Conservation (phyloP, 179 eudicot species). For the Beta corolliflora region DNA sequence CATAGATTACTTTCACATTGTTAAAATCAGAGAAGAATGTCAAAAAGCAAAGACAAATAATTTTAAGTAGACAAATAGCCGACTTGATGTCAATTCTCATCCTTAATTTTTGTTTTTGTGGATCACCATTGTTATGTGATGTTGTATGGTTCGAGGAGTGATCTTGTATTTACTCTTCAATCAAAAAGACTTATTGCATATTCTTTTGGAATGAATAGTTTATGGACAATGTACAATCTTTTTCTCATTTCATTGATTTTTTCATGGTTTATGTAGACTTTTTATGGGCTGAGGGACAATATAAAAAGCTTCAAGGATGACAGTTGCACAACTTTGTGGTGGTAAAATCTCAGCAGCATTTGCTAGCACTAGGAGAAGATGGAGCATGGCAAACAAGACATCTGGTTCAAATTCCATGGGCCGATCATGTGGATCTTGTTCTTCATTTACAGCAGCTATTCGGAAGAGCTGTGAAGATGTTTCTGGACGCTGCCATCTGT, state of each 20-base stretch:
- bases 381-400: constrained; percentile 31
- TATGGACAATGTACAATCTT: neutral
- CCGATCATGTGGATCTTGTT: constrained; percentile 21
- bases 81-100: no score
- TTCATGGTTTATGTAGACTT: constrained; percentile 17
- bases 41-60: no score
- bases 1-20: no score
- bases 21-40: no score
- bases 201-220: neutral
- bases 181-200: neutral
- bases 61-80: no score
- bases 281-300: neutral
- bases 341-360: constrained; percentile 31
- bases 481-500: constrained; percentile 28
- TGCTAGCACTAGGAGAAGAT: constrained; percentile 29
- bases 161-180: neutral
- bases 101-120: no score
- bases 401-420: constrained; percentile 15
- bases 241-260: neutral
- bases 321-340: constrained; percentile 36
- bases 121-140: neutral
- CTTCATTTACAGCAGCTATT: constrained; percentile 21
- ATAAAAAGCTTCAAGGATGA: constrained; percentile 24
- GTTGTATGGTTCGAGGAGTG: neutral
- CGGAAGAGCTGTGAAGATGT: constrained; percentile 27